Percentiles rank a stretch among this genome's conserved stretches.
Evolutionary conservation across 1,284 basidiomycete genomes (phyloP).

Genomic region (Inonotus obliquus): DNA sequence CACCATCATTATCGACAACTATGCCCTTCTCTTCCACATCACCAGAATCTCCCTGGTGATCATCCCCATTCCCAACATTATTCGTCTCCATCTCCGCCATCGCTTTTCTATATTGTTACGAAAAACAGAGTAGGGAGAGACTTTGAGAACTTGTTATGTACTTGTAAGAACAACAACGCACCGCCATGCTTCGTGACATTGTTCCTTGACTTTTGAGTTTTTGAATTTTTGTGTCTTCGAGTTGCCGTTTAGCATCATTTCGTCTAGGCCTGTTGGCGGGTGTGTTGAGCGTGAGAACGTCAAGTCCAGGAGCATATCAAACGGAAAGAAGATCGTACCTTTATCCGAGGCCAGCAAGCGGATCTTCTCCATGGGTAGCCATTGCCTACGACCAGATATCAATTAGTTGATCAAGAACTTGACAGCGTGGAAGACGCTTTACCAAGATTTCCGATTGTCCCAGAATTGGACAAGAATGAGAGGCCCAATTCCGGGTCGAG

Average conservation of each 20-base stretch:
- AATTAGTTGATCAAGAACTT: not conserved
- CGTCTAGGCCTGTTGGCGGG: slow-evolving; percentile 40
- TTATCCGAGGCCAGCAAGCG: slow-evolving; percentile 52
- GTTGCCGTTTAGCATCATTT: slow-evolving; percentile 40
- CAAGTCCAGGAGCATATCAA: not conserved
- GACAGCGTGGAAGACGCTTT: not conserved
- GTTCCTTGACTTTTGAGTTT: slow-evolving; percentile 35
- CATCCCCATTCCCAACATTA: not conserved
- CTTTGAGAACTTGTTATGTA: not conserved
- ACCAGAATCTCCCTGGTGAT: not conserved
- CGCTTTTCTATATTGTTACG: not conserved
- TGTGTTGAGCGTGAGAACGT: not conserved
- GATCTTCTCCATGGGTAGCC: slow-evolving; percentile 45
- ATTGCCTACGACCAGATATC: slow-evolving; percentile 39
- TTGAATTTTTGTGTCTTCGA: slow-evolving; percentile 49
- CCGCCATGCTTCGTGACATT: slow-evolving; percentile 47
- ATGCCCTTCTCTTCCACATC: not conserved
- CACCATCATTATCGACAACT: not conserved
- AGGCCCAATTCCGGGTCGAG: slow-evolving; percentile 31
- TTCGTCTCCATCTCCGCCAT: slow-evolving; percentile 15
- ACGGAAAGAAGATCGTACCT: slow-evolving; percentile 34
- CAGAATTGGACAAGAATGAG: slow-evolving; percentile 64
- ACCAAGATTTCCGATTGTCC: slow-evolving; percentile 60
- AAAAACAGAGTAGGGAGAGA: not conserved
- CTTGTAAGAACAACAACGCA: slow-evolving; percentile 25